These are phyloP conservation scores for Diaporthe caulivora DNA, from an alignment of 2,329 filamentous ascomycete species.

Conservation along the genomic window DNA sequence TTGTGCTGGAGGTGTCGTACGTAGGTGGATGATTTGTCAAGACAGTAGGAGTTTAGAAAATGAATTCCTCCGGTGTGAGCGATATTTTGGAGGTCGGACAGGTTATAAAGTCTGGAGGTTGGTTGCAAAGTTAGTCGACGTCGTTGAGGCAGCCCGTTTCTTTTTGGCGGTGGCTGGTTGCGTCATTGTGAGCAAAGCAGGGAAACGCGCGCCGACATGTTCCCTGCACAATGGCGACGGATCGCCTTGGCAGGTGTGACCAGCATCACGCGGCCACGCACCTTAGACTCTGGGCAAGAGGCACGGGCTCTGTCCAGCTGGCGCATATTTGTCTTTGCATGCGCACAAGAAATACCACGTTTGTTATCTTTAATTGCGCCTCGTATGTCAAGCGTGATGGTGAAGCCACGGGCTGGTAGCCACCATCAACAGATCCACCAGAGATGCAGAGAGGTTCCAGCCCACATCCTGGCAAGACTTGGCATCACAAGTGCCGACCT, in stretches of 20 bases:
- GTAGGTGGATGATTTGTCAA: background rate
- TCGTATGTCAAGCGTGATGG: background rate
- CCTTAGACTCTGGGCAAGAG: no score
- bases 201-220: constrained; percentile 11
- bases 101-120: background rate
- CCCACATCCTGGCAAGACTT: no score
- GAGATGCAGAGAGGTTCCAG: no score
- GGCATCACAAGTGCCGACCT: no score
- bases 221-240: constrained; percentile 15
- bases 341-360: background rate
- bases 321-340: background rate
- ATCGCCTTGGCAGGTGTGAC: constrained; percentile 27
- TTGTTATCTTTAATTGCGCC: background rate
- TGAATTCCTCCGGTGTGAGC: no score
- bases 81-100: no score
- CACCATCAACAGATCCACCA: no score
- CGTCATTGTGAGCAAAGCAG: constrained; percentile 29
- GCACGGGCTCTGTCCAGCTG: background rate
- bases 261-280: constrained; percentile 10
- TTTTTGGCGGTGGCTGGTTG: constrained; percentile 17
- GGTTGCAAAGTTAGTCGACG: background rate
- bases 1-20: background rate
- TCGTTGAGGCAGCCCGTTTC: constrained; percentile 19
- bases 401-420: no score
- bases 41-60: no score